Base-by-base conservation (phyloP, 2,329 filamentous ascomycete species). In the Coccinonectria pachysandricola region DNA sequence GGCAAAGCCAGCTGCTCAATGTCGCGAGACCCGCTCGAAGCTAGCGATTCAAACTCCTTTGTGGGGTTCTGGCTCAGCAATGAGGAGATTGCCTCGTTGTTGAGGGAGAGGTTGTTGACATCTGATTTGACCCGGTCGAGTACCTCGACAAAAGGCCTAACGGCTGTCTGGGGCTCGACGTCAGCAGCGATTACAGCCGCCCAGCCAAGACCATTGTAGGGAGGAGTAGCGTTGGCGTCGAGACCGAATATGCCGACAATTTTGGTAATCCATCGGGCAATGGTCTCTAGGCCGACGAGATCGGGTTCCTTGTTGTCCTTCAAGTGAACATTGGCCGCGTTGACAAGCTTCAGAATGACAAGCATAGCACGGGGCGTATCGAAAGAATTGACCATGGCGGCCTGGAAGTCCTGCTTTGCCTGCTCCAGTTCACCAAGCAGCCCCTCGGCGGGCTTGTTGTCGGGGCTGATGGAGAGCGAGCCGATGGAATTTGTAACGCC, bases 231-330 rank as follows among this genome's bases (percentile, higher is more conserved):
- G 36, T 68, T 66, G 3, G 71, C 63, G 46, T 87, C 79, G 0
- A 95, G 68, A 20, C 88, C 88, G 35, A 95, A 82, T 35, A 88
- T 83, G 33, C 80, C 79, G 10, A 91, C 75, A 32, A 94, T 79
- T 31, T 75, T 75, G 1, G 87, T 94, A 22, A 94, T 65, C 77
- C 82, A 95, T 27, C 71, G 67, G 6, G 80, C 85, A 28, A 83
- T 60, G 2, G 60, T 53, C 39, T 71, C 66, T 4, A 75, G 49
- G 9, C 60, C 60, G 7, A 46, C 40, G 10, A 71, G 49, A 35
- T 71, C 62, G 17, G 56, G 41, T 5, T 59, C 53, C 33, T 63
- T 63, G 37, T 64, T 58, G 9, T 60, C 55, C 33, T 55, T 62
- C 27, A 72, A 56, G 40, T 65, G 60, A 27, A 67, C 60, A 54